Evolutionary conservation across 148 eudicot species (phyloP), one percentile per base, ranked within the genome.

Genomic region (Hydrangea macrophylla): DNA sequence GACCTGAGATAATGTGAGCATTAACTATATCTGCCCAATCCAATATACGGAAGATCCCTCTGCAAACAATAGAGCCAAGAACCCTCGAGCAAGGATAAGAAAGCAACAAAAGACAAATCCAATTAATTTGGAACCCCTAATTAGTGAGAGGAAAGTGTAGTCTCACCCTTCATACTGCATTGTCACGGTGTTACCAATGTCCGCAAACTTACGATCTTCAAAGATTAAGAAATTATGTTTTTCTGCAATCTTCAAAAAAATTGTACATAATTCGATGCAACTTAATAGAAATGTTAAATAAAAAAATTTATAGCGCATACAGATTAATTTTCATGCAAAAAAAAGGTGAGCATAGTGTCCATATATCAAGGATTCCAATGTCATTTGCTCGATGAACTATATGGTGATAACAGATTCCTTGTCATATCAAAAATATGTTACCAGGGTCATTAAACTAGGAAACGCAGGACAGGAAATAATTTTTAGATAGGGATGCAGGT

Each of bases 1-100:
- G 98, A 71, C 98, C 98, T 44, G 98, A 87, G 80, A 94, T 86
- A 20, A 94, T 88, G 74, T 94, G 98, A 76, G 96, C 95, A 75
- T 94, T 94, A 65, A 83, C 75, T 62, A 94, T 90, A 80, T 94
- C 98, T 58, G 98, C 98, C 98, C 97, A 94, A 15, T 90, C 98
- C 85, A 94, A 79, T 79, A 94, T 94, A 62, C 59, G 88, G 35
- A 81, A 94, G 69, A 94, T 74, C 54, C 98, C 98, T 62, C 98
- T 94, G 70, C 70, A 76, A 55, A 81, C 28, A 73, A 55, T 30
- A 64, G n/a, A 68, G 6, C 37, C 10, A 37, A 55, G 37, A 50
- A 17, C 11, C 2, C 26, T 53, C 48, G 60, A 32, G 26, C 36
- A 57, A 33, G 54, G 3, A 53, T 18, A 57, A 4, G 58, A 37